Conservation (phyloP, 192 early-diverging fungal species). For the Backusella australiensis region DNA sequence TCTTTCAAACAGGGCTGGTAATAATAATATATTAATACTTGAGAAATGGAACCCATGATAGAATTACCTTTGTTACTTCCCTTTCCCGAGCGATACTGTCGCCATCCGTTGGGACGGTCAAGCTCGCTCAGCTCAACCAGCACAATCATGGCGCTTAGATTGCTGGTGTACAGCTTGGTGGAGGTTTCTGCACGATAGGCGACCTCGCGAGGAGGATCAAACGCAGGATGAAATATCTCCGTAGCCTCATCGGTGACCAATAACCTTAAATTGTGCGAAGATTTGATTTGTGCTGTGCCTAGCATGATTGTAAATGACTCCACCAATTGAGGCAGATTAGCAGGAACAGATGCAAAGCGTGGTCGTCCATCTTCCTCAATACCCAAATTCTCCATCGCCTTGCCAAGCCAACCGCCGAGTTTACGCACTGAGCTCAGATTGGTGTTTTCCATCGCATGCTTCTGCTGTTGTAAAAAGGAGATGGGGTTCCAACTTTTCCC, state of each 20-base stretch:
- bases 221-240: constrained; percentile 41
- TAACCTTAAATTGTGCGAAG: constrained; percentile 69
- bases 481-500: constrained; percentile 43
- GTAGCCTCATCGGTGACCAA: constrained; percentile 46
- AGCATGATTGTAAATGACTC: constrained; percentile 73
- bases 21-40: background rate
- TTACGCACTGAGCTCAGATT: constrained; percentile 47
- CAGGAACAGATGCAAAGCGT: constrained; percentile 4
- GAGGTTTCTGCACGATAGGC: constrained; percentile 70
- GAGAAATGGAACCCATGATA: background rate
- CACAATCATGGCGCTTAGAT: constrained; percentile 59
- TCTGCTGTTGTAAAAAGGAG: constrained; percentile 54
- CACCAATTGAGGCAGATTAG: constrained; percentile 45
- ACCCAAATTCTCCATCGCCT: constrained; percentile 64
- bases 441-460: constrained; percentile 45
- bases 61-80: constrained; percentile 34
- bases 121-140: constrained; percentile 32
- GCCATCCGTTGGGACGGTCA: constrained; percentile 16
- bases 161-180: constrained; percentile 58
- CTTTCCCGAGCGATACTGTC: constrained; percentile 28
- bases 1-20: constrained; percentile 55
- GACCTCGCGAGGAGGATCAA: constrained; percentile 47
- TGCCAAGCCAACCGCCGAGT: constrained; percentile 55
- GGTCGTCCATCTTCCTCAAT: constrained; percentile 49
- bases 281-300: constrained; percentile 70